phyloP scores from a whole-genome alignment of 768 basidiomycete species.

The Boletus rufocinnamomeus region DNA sequence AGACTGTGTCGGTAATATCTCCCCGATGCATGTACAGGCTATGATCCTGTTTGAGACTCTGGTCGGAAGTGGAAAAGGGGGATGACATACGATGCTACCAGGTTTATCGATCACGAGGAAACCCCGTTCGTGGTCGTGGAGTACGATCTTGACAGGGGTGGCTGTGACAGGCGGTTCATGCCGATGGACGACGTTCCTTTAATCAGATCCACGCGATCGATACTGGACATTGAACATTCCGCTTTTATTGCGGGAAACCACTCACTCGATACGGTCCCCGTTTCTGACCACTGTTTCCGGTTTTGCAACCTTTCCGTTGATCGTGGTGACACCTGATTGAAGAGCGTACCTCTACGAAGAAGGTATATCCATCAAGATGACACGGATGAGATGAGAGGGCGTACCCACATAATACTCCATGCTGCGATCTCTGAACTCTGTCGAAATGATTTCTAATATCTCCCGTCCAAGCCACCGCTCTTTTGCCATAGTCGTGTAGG shows the following conservation, averaged over 20 bases:
- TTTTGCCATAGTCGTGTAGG: conserved; percentile 92
- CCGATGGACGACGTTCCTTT: conserved; percentile 89
- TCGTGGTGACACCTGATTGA: conserved; percentile 92
- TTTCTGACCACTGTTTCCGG: conserved; percentile 79
- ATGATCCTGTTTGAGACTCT: not conserved
- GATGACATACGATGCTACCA: conserved; percentile 83
- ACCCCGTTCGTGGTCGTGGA: conserved; percentile 73
- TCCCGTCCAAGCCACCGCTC: conserved; percentile 86
- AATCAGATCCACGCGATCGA: not conserved
- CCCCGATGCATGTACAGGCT: conserved; percentile 94
- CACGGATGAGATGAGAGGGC: not conserved
- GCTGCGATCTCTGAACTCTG: conserved; percentile 90
- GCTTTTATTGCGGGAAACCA: conserved; percentile 17
- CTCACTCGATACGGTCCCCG: conserved; percentile 89
- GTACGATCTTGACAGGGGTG: conserved; percentile 75
- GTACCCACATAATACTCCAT: conserved; percentile 92
- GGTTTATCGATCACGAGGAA: conserved; percentile 97
- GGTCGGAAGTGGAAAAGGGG: not conserved
- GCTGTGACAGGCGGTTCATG: conserved; percentile 96
- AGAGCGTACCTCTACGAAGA: conserved; percentile 62
- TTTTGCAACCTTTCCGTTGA: conserved; percentile 86
- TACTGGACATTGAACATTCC: not conserved
- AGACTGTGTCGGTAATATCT: conserved; percentile 89
- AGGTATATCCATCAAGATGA: not conserved
- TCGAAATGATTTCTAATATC: conserved; percentile 88